A percentile compares a stretch with the other conserved stretches of the same genome.
Conservation (phyloP, 257 asterid genomes). For the Solanum paucissectum region DNA sequence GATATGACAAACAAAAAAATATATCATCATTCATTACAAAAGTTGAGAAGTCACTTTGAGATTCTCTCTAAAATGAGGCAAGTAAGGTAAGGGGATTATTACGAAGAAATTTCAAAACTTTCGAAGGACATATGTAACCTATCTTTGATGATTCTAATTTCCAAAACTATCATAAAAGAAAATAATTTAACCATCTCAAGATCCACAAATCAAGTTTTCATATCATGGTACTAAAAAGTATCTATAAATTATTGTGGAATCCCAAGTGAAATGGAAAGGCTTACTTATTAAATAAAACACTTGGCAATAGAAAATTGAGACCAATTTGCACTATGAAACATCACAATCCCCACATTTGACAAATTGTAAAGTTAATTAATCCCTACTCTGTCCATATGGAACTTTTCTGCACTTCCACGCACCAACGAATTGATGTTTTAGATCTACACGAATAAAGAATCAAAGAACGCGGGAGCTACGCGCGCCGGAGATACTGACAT, state of each 20-base stretch:
- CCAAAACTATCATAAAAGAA: not conserved
- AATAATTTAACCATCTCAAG: not conserved
- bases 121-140: not conserved
- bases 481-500: not conserved
- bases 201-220: not conserved
- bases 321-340: not conserved
- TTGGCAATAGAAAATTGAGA: not conserved
- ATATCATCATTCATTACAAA: not conserved
- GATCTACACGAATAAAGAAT: not conserved
- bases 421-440: not conserved
- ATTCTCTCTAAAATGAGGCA: not conserved
- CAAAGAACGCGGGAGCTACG: not conserved
- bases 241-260: not conserved
- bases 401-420: not conserved
- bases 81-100: not conserved
- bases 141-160: not conserved
- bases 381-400: not conserved
- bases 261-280: not conserved
- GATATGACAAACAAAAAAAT: not conserved
- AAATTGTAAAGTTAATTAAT: not conserved
- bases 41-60: not conserved
- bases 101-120: not conserved
- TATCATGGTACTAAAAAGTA: not conserved
- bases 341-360: not conserved
- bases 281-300: too few relatives aligned